These are phyloP conservation scores for Quercus alba DNA, from an alignment of 306 rosid species.

Conservation along the genomic window DNA sequence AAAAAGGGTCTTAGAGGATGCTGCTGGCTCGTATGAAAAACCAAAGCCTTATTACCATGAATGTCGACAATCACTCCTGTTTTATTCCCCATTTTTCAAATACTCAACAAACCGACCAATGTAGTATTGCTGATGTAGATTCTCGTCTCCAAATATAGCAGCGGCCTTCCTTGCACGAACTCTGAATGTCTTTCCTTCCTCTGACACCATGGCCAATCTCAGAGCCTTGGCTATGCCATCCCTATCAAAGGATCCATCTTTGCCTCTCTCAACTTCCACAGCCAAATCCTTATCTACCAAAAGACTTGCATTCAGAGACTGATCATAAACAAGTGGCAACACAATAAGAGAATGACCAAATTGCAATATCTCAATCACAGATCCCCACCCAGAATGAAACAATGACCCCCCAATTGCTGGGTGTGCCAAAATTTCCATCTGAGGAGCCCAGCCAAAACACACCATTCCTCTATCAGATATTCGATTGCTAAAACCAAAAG, in stretches of 20 bases:
- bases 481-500: conserved; percentile 22
- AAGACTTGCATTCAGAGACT: conserved; percentile 39
- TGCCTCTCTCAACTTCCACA: conserved; percentile 26
- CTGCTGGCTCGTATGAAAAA: too few relatives aligned
- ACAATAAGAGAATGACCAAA: conserved; percentile 40
- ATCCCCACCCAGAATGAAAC: conserved; percentile 47
- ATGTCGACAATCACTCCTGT: too few relatives aligned
- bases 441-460: conserved; percentile 34
- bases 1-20: too few relatives aligned
- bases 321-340: conserved; percentile 36
- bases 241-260: conserved; percentile 39
- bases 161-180: conserved; percentile 20
- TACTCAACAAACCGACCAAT: conserved; percentile 7
- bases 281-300: conserved; percentile 37
- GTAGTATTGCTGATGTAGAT: conserved; percentile 15
- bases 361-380: conserved; percentile 34
- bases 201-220: conserved; percentile 26
- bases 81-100: background rate
- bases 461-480: conserved; percentile 26
- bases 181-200: conserved; percentile 40
- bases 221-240: conserved; percentile 33
- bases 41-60: too few relatives aligned
- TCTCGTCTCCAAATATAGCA: conserved; percentile 11
- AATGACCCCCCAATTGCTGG: conserved; percentile 43
- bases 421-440: conserved; percentile 35